These are phyloP conservation scores for Ophiostoma himal-ulmi DNA, from an alignment of 2,329 filamentous ascomycete species.

Conservation along the genomic window DNA sequence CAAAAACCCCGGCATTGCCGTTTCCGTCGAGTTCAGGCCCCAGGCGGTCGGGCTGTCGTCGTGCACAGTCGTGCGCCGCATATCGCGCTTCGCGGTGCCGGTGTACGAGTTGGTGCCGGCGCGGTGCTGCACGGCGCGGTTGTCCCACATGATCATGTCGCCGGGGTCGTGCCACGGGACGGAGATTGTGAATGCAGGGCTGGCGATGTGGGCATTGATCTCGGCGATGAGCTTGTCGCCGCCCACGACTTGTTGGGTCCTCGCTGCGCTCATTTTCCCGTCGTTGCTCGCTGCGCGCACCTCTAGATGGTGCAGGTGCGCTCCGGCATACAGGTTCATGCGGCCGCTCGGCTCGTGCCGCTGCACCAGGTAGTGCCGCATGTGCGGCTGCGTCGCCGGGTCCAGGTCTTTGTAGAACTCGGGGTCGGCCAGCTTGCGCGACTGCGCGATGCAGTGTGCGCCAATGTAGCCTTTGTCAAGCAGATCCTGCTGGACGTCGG, in stretches of 20 bases:
- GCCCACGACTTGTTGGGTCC: no score
- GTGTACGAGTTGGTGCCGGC: constrained; percentile 44
- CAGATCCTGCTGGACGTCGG: not conserved
- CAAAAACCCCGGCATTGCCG: not conserved
- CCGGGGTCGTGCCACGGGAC: constrained; percentile 45
- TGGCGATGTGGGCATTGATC: not conserved
- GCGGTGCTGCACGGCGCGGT: constrained; percentile 51
- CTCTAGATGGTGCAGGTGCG: constrained; percentile 47
- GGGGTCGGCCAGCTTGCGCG: not conserved
- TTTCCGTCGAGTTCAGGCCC: constrained; percentile 34
- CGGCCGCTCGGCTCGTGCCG: constrained; percentile 46
- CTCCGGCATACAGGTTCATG: constrained; percentile 49
- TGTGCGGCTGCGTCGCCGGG: constrained; percentile 33
- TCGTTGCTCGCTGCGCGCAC: constrained; percentile 26
- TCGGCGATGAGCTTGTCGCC: not conserved
- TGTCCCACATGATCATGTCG: constrained; percentile 56
- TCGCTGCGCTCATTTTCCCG: not conserved
- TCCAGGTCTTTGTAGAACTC: constrained; percentile 40
- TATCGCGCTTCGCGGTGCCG: constrained; percentile 45
- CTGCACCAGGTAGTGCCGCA: constrained; percentile 46
- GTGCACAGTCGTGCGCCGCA: constrained; percentile 53
- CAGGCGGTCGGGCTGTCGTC: constrained; percentile 38
- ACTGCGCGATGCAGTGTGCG: constrained; percentile 1
- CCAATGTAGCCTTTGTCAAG: not conserved
- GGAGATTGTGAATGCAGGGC: constrained; percentile 31